These are phyloP conservation scores for Discostella stelligeroides DNA, from an alignment of 108 stramenopile species.

Conservation along the genomic window DNA sequence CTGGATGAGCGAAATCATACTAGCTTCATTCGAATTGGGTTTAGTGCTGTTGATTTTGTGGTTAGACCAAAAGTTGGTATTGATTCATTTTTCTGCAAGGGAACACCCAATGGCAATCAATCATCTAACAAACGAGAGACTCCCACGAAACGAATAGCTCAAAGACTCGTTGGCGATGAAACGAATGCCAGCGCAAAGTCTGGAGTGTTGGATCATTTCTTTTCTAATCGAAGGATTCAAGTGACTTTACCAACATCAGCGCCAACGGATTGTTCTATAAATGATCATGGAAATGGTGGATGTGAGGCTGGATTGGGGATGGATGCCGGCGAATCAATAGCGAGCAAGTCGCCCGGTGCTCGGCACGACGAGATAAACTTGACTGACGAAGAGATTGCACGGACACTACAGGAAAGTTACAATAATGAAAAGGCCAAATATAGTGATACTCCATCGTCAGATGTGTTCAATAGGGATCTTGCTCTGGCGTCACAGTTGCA, in stretches of 20 bases:
- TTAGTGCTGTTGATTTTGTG: slow-evolving; percentile 54
- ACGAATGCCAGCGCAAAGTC: slow-evolving; percentile 5
- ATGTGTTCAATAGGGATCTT: slow-evolving; percentile 53
- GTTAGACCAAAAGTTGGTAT: slow-evolving; percentile 45
- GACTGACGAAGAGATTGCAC: slow-evolving; percentile 37
- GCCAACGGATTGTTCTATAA: background rate
- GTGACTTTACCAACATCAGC: background rate
- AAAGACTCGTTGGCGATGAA: background rate
- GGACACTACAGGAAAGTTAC: slow-evolving; percentile 17
- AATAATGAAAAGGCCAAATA: background rate
- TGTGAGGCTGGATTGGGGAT: no score
- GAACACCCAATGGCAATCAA: background rate
- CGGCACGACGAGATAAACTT: no score
- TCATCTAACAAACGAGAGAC: no score
- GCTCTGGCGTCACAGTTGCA: slow-evolving; percentile 71
- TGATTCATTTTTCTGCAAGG: slow-evolving; percentile 49
- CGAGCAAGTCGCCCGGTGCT: no score
- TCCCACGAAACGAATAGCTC: slow-evolving; percentile 5
- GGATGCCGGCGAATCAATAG: background rate
- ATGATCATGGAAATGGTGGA: background rate
- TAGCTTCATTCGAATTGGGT: slow-evolving; percentile 47
- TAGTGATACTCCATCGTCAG: slow-evolving; percentile 6
- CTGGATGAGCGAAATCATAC: slow-evolving; percentile 30
- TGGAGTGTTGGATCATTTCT: slow-evolving; percentile 22
- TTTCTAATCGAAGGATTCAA: slow-evolving; percentile 13